A percentile compares a stretch with the other conserved stretches of the same genome.
phyloP scores from a whole-genome alignment of 106 monocot species.

The Narthecium ossifragum region DNA sequence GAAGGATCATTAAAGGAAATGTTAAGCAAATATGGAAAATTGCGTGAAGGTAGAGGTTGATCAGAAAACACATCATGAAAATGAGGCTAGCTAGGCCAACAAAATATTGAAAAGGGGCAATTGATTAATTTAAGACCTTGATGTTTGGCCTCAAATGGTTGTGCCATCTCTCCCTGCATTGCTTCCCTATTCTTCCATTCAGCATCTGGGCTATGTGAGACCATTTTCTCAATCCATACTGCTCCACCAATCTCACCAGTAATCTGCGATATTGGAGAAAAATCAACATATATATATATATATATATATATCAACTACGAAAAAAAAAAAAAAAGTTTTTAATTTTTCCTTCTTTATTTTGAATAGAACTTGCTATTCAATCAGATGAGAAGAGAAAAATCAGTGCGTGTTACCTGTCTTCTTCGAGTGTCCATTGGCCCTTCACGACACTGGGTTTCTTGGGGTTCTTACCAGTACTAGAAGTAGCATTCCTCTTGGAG shows the following conservation, averaged over 20 bases:
- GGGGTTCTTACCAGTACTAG: slow-evolving; percentile 7
- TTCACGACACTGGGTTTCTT: slow-evolving; percentile 44
- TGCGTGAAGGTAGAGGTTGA: too few relatives aligned
- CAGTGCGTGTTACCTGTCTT: slow-evolving; percentile 77
- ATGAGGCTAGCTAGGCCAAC: too few relatives aligned
- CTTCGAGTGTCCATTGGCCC: slow-evolving; percentile 73
- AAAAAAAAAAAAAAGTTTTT: too few relatives aligned
- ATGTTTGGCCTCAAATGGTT: slow-evolving; percentile 90
- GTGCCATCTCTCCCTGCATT: slow-evolving; percentile 92
- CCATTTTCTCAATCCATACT: slow-evolving; percentile 70
- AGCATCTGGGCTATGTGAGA: slow-evolving; percentile 60
- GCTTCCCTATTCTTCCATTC: slow-evolving; percentile 70
- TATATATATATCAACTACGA: background rate
- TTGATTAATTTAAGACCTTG: too few relatives aligned
- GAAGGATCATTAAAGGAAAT: too few relatives aligned
- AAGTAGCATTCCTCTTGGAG: background rate
- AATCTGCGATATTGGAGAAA: too few relatives aligned
- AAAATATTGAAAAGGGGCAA: too few relatives aligned
- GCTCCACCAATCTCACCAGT: slow-evolving; percentile 51
- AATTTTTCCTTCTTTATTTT: too few relatives aligned
- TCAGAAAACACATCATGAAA: too few relatives aligned
- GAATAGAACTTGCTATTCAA: too few relatives aligned
- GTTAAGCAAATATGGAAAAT: too few relatives aligned
- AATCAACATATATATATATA: background rate
- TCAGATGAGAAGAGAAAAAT: too few relatives aligned